Base-by-base conservation (phyloP, 2,329 filamentous ascomycete genomes). In the Metarhizium brunneum region DNA sequence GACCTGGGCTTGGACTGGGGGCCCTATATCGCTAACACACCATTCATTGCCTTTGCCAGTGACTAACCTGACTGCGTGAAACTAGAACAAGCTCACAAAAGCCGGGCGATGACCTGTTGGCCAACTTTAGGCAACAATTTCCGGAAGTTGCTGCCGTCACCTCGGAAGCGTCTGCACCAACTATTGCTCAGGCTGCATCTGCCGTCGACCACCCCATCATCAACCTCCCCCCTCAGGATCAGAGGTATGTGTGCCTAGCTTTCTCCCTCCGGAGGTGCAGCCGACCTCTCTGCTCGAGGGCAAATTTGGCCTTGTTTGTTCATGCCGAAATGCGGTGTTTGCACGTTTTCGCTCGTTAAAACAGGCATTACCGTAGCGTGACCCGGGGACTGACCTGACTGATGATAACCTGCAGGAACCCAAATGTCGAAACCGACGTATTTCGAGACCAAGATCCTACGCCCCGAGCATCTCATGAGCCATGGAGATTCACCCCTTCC, bases 401-500 rank as follows among this genome's bases (percentile, higher is more conserved):
- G 13, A n/a, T 13, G 16, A 29, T 4, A 25, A 7, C 10, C n/a
- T 38, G 53, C 48, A 68, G 65, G 50, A 56, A 55, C 38, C 61
- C 62, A 45, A 58, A 57, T 50, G 56, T 68, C 32, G 60, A 58
- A 43, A 62, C 65, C 57, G 65, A 68, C 57, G 61, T 61, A 42
- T 83, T 82, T 63, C 72, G 75, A 68, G 88, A 94, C 71, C 83
- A 88, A 65, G 90, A 96, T 66, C 87, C 88, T 20, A 95, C 90
- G 3, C 90, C 90, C 5, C 83, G 88, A 68, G 87, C 85, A 18
- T 82, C 87, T 47, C 85, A 87, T 65, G 91, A 96, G 63, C 84
- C 82, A 63, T 94, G 92, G 85, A 83, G 88, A 61, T 91, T 96
- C 66, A 95, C 92, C 2, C 90, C 92, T 4, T 94, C 91, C 25